Percentiles rank a stretch among this genome's conserved stretches.
phyloP scores from a whole-genome alignment of 2,329 filamentous ascomycete genomes.

The Ophiostoma pallidulum region DNA sequence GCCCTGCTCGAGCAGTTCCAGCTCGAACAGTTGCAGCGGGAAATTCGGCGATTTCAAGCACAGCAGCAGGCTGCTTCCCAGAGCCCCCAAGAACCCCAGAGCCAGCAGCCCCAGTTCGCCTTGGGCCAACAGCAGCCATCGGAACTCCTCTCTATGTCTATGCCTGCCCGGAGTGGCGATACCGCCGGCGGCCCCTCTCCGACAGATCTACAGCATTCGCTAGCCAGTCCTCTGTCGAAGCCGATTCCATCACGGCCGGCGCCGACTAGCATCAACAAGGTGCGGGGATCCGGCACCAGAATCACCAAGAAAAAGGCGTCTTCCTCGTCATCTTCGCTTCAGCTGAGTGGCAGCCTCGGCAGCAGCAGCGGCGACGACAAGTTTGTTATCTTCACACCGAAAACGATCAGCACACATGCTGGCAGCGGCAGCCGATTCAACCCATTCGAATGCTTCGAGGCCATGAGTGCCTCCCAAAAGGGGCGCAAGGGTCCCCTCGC shows the following conservation, averaged over 20 bases:
- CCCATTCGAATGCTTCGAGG: conserved; percentile 46
- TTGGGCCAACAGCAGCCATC: too few relatives aligned
- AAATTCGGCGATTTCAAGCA: too few relatives aligned
- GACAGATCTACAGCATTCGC: too few relatives aligned
- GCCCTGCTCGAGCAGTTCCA: not conserved
- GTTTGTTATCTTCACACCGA: conserved; percentile 47
- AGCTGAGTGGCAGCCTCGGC: conserved; percentile 10
- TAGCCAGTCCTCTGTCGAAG: conserved; percentile 2
- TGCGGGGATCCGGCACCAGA: conserved; percentile 29
- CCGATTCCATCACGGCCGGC: conserved; percentile 3
- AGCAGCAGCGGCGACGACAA: conserved; percentile 28
- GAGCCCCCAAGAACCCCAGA: too few relatives aligned
- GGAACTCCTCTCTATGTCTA: too few relatives aligned
- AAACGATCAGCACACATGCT: conserved; percentile 41
- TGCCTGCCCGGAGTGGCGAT: too few relatives aligned
- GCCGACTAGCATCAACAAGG: conserved; percentile 30
- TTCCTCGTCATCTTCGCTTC: conserved; percentile 9
- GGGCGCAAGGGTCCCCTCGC: conserved; percentile 48
- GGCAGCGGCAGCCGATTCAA: conserved; percentile 33
- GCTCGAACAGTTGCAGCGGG: not conserved
- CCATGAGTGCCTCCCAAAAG: conserved; percentile 41
- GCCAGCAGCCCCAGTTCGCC: too few relatives aligned
- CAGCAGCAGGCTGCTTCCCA: too few relatives aligned
- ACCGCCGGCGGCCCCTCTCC: too few relatives aligned
- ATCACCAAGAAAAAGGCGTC: conserved; percentile 35